These are phyloP conservation scores for Prinsepia uniflora DNA, from an alignment of 306 rosid genomes.

Conservation along the genomic window DNA sequence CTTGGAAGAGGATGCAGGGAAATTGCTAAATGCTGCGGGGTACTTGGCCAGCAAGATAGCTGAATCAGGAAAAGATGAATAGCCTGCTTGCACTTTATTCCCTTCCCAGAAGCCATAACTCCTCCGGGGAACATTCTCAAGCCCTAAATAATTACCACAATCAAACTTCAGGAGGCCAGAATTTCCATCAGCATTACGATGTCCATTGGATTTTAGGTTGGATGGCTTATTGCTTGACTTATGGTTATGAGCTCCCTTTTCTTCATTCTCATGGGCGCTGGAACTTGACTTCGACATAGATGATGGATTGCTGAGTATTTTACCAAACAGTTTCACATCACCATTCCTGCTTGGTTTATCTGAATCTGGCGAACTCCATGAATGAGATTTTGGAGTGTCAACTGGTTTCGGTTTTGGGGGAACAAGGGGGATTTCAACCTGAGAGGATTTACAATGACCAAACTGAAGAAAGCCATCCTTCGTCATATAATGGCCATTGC, in stretches of 20 bases:
- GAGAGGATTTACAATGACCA: slow-evolving; percentile 31
- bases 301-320: slow-evolving; percentile 68
- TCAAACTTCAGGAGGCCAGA: slow-evolving; percentile 55
- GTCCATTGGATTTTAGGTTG: slow-evolving; percentile 40
- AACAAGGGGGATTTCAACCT: slow-evolving; percentile 43
- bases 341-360: slow-evolving; percentile 68
- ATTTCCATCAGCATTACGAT: slow-evolving; percentile 48
- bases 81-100: slow-evolving; percentile 57
- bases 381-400: slow-evolving; percentile 31
- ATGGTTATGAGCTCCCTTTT: slow-evolving; percentile 35
- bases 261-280: slow-evolving; percentile 43
- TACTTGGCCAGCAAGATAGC: slow-evolving; percentile 71
- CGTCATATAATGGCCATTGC: slow-evolving; percentile 9
- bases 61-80: slow-evolving; percentile 69
- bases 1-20: slow-evolving; percentile 41
- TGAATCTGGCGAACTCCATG: slow-evolving; percentile 44
- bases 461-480: slow-evolving; percentile 25
- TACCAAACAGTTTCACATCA: slow-evolving; percentile 88
- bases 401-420: slow-evolving; percentile 38
- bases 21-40: slow-evolving; percentile 78
- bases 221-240: slow-evolving; percentile 47
- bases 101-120: slow-evolving; percentile 74
- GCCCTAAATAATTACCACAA: slow-evolving; percentile 35
- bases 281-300: slow-evolving; percentile 41
- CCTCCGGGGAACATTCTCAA: slow-evolving; percentile 58